These are phyloP conservation scores for Blastocystis sp. DNA, from an alignment of 352 stramenopile genomes.

Conservation along the genomic window DNA sequence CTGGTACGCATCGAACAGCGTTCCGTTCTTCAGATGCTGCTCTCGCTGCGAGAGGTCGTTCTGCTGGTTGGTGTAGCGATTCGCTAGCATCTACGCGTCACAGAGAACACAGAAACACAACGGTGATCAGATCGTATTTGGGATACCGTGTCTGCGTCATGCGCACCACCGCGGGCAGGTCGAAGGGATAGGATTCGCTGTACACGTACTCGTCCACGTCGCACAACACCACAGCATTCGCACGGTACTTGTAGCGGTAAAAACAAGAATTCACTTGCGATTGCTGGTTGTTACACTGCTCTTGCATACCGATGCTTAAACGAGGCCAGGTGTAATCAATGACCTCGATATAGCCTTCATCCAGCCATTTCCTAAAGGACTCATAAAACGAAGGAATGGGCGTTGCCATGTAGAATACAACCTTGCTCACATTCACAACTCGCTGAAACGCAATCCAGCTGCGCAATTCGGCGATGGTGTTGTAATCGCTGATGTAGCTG, in stretches of 20 bases:
- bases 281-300: slow-evolving; percentile 21
- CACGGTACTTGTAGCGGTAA: slow-evolving; percentile 29
- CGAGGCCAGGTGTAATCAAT: slow-evolving; percentile 51
- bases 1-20: slow-evolving; percentile 34
- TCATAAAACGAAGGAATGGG: neutral
- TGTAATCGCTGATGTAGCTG: slow-evolving; percentile 26
- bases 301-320: neutral
- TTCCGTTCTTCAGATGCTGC: neutral
- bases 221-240: slow-evolving; percentile 35
- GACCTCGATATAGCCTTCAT: neutral
- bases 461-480: slow-evolving; percentile 20
- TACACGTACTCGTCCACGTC: slow-evolving; percentile 62
- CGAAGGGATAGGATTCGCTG: slow-evolving; percentile 21
- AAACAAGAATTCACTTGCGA: slow-evolving; percentile 35
- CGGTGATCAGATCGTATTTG: neutral
- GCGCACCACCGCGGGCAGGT: neutral
- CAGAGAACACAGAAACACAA: neutral
- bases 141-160: neutral
- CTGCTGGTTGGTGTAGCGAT: neutral
- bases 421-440: slow-evolving; percentile 8
- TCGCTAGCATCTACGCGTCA: neutral
- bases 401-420: slow-evolving; percentile 3
- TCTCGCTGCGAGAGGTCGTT: neutral
- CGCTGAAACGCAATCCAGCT: slow-evolving; percentile 17
- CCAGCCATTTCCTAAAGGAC: neutral